Percentiles rank a stretch among this genome's conserved stretches.
Conservation (phyloP, 2,329 filamentous ascomycete species). For the Orbilia brochopaga region DNA sequence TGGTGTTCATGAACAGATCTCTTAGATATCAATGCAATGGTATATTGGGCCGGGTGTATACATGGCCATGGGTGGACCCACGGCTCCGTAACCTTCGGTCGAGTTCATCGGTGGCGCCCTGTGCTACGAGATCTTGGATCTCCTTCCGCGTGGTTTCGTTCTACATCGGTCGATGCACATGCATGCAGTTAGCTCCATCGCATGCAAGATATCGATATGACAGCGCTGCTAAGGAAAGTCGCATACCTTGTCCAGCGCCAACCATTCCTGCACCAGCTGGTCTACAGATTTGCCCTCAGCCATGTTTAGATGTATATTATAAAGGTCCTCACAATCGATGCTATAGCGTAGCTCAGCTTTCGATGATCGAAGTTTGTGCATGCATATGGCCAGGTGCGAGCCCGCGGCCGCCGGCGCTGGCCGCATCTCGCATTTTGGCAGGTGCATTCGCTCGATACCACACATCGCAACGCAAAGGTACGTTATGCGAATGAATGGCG, state of each 20-base stretch:
- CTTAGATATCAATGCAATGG: neutral
- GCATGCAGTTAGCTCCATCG: neutral
- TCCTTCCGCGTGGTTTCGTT: conserved; percentile 53
- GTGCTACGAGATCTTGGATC: conserved; percentile 52
- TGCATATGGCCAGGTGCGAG: too few species aligned
- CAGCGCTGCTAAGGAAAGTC: neutral
- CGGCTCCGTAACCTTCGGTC: conserved; percentile 52
- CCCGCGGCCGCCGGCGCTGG: too few species aligned
- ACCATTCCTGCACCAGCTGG: conserved; percentile 52
- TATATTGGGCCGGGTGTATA: too few species aligned
- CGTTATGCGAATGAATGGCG: too few species aligned
- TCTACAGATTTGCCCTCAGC: conserved; percentile 22
- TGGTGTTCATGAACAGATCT: conserved; percentile 20
- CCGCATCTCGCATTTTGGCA: too few species aligned
- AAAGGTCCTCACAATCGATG: neutral
- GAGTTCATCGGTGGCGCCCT: conserved; percentile 52
- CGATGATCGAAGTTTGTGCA: too few species aligned
- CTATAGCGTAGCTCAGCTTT: too few species aligned
- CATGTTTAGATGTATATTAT: conserved; percentile 8
- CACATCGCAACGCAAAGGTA: too few species aligned
- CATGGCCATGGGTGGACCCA: conserved; percentile 31
- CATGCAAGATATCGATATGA: neutral
- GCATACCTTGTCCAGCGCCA: conserved; percentile 53
- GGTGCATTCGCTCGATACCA: too few species aligned
- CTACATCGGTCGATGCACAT: conserved; percentile 22